Evolutionary conservation across 1,139 yeast genomes (phyloP), one percentile per base, ranked within the genome.

Genomic region (Blastobotrys indianensis): DNA sequence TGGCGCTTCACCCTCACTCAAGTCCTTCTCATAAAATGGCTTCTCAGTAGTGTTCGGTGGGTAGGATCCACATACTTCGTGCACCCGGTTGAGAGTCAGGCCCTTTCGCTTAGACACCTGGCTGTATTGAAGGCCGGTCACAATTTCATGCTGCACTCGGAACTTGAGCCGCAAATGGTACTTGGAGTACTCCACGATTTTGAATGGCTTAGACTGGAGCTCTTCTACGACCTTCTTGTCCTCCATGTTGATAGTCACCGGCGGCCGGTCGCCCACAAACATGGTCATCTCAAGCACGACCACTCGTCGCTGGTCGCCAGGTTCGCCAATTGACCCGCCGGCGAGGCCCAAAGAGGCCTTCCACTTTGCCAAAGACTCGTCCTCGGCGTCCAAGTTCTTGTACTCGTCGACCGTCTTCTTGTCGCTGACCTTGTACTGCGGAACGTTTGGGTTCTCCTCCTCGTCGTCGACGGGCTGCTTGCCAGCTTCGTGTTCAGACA

Each of bases 1-100:
- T 33, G 97, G 97, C 12, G 96, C 97, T 65, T 87, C 95, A 50
- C 85, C 90, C 61, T 82, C 94, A n/a, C 82, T 78, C 54, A 88
- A 56, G 32, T 51, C 41, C 54, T 80, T 85, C 61, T 82, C 92
- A 65, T 90, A 88, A 59, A 64, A 82, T 8, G 95, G 95, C 62
- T 82, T 86, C 40, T 79, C 86, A 49, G 70, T 72, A n/a, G 96
- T 86, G 65, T 78, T 85, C 56, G 97, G 97, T 11, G 95, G 92
- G 62, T 82, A 88, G 5, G 94, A 82, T 1, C 97, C 97, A 62
- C 86, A 73, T 42, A 94, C 94, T 64, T 87, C 95, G 56, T 86
- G 94, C 42, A 82, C 69, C 65, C 83, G 85, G 62, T 87, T 95
- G 39, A 88, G 88, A 34, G 92, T 77, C 53, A 90, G 83, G 32